A percentile compares a stretch with the other conserved stretches of the same genome.
Conservation (phyloP, 495 filamentous ascomycete species). For the Alectoria sarmentosa region DNA sequence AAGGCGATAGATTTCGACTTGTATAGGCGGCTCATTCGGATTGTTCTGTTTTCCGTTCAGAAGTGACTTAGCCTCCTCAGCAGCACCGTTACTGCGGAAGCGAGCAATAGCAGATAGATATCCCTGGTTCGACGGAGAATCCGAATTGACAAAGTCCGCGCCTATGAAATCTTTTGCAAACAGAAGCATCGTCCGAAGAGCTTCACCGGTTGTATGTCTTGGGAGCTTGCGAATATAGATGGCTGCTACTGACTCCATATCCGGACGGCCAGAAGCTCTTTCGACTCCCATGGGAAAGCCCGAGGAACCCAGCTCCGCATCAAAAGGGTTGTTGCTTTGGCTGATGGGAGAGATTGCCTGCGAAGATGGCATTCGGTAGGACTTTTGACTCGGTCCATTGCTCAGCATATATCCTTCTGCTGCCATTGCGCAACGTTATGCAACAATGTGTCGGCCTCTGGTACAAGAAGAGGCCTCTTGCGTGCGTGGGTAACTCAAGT, state of each 20-base stretch:
- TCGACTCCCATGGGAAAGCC: conserved; percentile 22
- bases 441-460: background rate
- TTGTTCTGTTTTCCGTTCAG: conserved; percentile 76
- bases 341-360: conserved; percentile 25
- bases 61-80: conserved; percentile 67
- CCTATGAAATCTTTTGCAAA: conserved; percentile 78
- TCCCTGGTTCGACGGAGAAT: conserved; percentile 61
- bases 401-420: conserved; percentile 17
- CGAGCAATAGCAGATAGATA: conserved; percentile 68
- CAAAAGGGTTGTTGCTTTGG: conserved; percentile 25
- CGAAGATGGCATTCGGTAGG: conserved; percentile 22
- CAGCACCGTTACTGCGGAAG: conserved; percentile 64
- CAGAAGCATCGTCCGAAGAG: conserved; percentile 71
- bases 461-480: background rate
- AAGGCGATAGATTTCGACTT: conserved; percentile 61
- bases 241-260: conserved; percentile 29
- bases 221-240: conserved; percentile 74
- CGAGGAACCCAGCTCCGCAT: conserved; percentile 16
- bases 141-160: conserved; percentile 60
- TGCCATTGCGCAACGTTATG: conserved; percentile 16
- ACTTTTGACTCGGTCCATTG: conserved; percentile 18
- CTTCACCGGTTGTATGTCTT: conserved; percentile 61
- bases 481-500: background rate
- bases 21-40: conserved; percentile 66
- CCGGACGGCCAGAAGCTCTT: conserved; percentile 3